These are phyloP conservation scores for Acanthamoeba triangularis DNA, from an alignment of 208 protist species.

Conservation along the genomic window DNA sequence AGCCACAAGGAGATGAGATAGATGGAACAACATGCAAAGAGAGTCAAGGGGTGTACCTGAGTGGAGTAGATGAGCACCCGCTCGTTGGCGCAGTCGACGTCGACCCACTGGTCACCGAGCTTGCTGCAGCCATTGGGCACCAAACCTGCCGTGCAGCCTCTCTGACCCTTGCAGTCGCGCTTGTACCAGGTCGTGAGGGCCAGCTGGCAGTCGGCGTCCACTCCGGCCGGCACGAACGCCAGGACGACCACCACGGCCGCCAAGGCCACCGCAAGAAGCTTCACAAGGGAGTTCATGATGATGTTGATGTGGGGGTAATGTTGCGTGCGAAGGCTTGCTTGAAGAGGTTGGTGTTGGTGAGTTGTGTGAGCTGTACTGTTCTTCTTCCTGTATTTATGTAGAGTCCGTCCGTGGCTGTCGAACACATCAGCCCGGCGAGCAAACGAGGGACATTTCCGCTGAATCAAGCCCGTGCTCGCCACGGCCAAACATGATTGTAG, in stretches of 20 bases:
- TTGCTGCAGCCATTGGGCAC: background rate
- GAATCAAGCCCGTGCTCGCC: too few species aligned
- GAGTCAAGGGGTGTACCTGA: too few species aligned
- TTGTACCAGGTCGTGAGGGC: constrained; percentile 10
- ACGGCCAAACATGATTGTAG: too few species aligned
- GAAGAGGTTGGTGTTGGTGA: background rate
- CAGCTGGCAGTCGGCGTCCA: background rate
- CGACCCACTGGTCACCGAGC: constrained; percentile 24
- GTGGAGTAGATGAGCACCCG: background rate
- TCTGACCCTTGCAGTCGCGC: background rate
- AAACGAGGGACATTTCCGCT: too few species aligned
- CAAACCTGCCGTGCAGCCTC: background rate
- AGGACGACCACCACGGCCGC: background rate
- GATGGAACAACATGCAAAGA: too few species aligned
- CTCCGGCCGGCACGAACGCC: background rate
- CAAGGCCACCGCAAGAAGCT: background rate
- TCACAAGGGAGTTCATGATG: background rate
- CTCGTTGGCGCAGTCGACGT: constrained; percentile 12
- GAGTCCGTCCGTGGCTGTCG: too few species aligned
- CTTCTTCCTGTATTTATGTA: background rate
- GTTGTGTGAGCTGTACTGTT: too few species aligned
- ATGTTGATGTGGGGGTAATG: background rate
- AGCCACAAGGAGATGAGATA: too few species aligned
- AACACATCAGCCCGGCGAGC: too few species aligned
- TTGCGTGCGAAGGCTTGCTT: too few species aligned